A percentile compares a stretch with the other conserved stretches of the same genome.
phyloP scores from a whole-genome alignment of 371 early-diverging fungal species.

The Rhizopus stolonifer region DNA sequence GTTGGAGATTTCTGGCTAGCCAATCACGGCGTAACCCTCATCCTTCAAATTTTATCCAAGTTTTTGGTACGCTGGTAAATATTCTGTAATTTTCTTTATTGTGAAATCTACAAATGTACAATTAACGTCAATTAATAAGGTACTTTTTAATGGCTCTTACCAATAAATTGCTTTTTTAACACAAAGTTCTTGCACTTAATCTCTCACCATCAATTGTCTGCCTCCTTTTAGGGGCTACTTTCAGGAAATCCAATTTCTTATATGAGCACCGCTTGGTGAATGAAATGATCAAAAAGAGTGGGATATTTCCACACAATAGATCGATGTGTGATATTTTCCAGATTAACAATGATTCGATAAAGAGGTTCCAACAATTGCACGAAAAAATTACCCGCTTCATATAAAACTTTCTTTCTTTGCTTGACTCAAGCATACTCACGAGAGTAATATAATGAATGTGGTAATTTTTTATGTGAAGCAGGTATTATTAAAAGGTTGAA shows the following conservation, averaged over 20 bases:
- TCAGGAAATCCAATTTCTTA: not conserved
- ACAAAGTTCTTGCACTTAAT: not conserved
- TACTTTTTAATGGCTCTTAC: constrained; percentile 1
- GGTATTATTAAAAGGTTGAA: too few relatives aligned
- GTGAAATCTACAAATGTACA: not conserved
- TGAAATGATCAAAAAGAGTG: not conserved
- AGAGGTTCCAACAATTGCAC: too few relatives aligned
- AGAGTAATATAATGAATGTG: too few relatives aligned
- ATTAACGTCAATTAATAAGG: constrained; percentile 1
- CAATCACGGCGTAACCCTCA: constrained; percentile 1
- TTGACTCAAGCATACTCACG: too few relatives aligned
- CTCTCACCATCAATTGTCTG: constrained; percentile 2
- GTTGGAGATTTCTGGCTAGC: constrained; percentile 1
- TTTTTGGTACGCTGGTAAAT: not conserved
- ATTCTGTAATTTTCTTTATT: constrained; percentile 4
- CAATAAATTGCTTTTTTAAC: not conserved
- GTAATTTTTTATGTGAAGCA: too few relatives aligned
- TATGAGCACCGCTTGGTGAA: too few relatives aligned
- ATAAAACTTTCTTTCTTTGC: too few relatives aligned
- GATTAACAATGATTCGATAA: too few relatives aligned
- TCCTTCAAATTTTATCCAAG: constrained; percentile 1
- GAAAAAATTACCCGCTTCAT: too few relatives aligned
- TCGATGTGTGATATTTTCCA: too few relatives aligned
- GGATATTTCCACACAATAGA: not conserved
- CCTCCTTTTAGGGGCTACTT: not conserved